These are phyloP conservation scores for Agaricus subrufescens DNA, from an alignment of 768 basidiomycete species.

Conservation along the genomic window DNA sequence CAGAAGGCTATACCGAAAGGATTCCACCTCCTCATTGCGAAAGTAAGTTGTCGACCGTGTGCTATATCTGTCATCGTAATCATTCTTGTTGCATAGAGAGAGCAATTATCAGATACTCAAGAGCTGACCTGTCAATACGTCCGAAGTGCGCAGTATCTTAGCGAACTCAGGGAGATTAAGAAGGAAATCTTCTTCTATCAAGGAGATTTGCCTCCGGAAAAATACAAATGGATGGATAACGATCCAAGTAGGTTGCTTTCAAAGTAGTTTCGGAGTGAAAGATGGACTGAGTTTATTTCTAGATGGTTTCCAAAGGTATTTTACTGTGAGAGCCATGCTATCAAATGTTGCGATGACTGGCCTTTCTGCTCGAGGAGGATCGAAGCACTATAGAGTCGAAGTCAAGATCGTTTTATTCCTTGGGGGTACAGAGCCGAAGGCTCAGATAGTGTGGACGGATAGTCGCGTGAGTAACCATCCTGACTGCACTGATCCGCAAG, in stretches of 20 bases:
- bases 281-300: not conserved
- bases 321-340: constrained; percentile 9
- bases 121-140: not conserved
- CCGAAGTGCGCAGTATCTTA: not conserved
- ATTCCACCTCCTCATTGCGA: constrained; percentile 29
- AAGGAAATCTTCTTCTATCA: not conserved
- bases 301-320: constrained; percentile 2
- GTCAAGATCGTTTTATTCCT: constrained; percentile 41
- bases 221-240: constrained; percentile 14
- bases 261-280: not conserved
- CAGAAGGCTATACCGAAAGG: constrained; percentile 24
- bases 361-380: not conserved
- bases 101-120: not conserved
- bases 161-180: not conserved
- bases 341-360: constrained; percentile 1
- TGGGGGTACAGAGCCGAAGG: constrained; percentile 46
- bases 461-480: constrained; percentile 26
- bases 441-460: constrained; percentile 44
- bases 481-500: too few relatives aligned
- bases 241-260: constrained; percentile 13
- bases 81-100: not conserved
- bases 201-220: not conserved
- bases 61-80: not conserved
- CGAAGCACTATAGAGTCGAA: constrained; percentile 19
- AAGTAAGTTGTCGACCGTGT: constrained; percentile 15